A percentile compares a stretch with the other conserved stretches of the same genome.
phyloP scores from a whole-genome alignment of 1,139 yeast species.

The Saccharomyces hybrid region DNA sequence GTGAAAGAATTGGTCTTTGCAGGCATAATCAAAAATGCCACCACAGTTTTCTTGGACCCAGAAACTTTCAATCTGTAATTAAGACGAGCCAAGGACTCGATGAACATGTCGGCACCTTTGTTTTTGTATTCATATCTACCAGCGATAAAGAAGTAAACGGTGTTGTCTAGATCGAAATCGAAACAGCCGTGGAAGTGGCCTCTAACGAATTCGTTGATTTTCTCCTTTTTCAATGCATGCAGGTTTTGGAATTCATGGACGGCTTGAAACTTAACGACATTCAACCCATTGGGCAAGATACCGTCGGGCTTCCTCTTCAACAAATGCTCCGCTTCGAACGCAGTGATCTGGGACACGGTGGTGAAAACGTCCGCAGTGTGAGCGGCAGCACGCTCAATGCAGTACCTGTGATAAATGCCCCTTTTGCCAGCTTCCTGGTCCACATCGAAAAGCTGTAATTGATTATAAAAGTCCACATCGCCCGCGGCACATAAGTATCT shows the following conservation, averaged over 20 bases:
- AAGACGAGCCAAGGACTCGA: conserved; percentile 85
- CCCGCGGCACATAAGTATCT: conserved; percentile 90
- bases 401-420: conserved; percentile 93
- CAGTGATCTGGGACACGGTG: conserved; percentile 94
- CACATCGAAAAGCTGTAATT: conserved; percentile 82
- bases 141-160: conserved; percentile 87
- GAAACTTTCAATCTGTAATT: conserved; percentile 77
- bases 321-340: conserved; percentile 87
- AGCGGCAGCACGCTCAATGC: conserved; percentile 94
- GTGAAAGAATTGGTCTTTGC: conserved; percentile 91
- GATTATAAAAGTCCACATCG: conserved; percentile 83
- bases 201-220: conserved; percentile 84
- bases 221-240: conserved; percentile 84
- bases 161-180: conserved; percentile 87
- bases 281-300: conserved; percentile 90
- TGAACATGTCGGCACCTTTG: conserved; percentile 95
- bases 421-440: conserved; percentile 97
- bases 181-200: conserved; percentile 96
- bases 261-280: conserved; percentile 92
- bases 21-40: conserved; percentile 98
- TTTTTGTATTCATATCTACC: conserved; percentile 94
- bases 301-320: conserved; percentile 96
- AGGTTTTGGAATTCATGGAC: conserved; percentile 96
- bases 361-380: conserved; percentile 96
- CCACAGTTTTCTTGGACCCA: conserved; percentile 85